These are phyloP conservation scores for Penicillium nucicola DNA, from an alignment of 495 filamentous ascomycete genomes.

Conservation along the genomic window DNA sequence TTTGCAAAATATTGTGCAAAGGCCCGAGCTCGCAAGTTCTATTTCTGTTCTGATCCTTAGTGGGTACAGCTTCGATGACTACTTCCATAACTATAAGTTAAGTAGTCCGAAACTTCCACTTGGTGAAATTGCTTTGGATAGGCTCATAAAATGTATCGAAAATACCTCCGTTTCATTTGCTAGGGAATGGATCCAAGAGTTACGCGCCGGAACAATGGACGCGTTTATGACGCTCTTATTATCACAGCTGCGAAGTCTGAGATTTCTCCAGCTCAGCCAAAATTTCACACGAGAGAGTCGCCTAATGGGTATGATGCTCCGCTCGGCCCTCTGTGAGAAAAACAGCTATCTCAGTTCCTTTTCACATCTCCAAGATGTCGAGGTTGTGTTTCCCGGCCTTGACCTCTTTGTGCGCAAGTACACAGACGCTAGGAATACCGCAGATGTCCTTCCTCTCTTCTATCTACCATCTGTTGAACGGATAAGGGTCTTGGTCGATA, in stretches of 20 bases:
- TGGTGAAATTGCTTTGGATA: background rate
- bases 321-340: background rate
- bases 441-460: background rate
- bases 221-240: background rate
- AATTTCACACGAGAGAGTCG: background rate
- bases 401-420: background rate
- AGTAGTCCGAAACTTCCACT: background rate
- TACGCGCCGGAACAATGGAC: background rate
- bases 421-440: background rate
- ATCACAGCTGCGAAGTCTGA: background rate
- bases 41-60: background rate
- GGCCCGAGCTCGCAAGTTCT: background rate
- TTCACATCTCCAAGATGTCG: background rate
- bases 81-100: background rate
- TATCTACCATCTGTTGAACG: background rate
- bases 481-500: background rate
- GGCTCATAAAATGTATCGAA: background rate
- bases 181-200: background rate
- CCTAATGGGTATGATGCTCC: background rate
- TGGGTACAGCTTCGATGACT: background rate
- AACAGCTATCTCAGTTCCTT: background rate
- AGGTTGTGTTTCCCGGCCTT: background rate
- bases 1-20: background rate
- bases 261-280: background rate
- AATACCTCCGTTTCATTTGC: background rate